A percentile compares a stretch with the other conserved stretches of the same genome.
Conservation (phyloP, 768 basidiomycete genomes). For the Lentinula edodes region DNA sequence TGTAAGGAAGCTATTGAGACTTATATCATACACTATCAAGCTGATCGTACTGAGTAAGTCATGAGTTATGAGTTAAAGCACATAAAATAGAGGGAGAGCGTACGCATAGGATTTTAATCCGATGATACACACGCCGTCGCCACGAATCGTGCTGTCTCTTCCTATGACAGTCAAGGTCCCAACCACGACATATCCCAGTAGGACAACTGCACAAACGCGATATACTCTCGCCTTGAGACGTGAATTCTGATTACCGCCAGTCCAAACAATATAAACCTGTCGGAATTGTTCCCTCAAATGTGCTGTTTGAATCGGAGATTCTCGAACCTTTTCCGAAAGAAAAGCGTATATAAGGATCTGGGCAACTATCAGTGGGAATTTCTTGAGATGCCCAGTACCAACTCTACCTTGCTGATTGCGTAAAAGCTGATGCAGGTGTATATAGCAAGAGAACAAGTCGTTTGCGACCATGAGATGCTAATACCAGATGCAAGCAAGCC, state of each 20-base stretch:
- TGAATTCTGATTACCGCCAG: slow-evolving; percentile 1
- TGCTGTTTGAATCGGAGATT: not conserved
- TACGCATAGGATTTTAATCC: slow-evolving; percentile 3
- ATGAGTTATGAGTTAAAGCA: too few species aligned
- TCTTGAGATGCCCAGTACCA: not conserved
- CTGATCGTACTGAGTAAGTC: not conserved
- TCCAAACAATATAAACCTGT: slow-evolving; percentile 7
- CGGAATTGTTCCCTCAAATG: not conserved
- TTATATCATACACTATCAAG: slow-evolving; percentile 1
- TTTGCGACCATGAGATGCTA: not conserved
- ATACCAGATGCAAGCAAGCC: slow-evolving; percentile 1
- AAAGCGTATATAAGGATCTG: slow-evolving; percentile 7
- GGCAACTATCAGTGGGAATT: not conserved
- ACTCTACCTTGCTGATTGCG: slow-evolving; percentile 2
- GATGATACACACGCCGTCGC: slow-evolving; percentile 3
- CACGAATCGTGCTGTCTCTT: not conserved
- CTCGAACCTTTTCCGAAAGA: slow-evolving; percentile 2
- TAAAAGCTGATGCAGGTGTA: slow-evolving; percentile 4
- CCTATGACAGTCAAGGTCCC: slow-evolving; percentile 1
- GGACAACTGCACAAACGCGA: not conserved
- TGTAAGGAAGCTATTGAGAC: slow-evolving; percentile 3
- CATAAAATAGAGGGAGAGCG: not conserved
- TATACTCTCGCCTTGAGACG: slow-evolving; percentile 1
- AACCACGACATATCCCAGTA: slow-evolving; percentile 1
- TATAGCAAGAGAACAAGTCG: not conserved